Evolutionary conservation across 139 green algal species (phyloP).

Genomic region (Diplosphaera chodatii): DNA sequence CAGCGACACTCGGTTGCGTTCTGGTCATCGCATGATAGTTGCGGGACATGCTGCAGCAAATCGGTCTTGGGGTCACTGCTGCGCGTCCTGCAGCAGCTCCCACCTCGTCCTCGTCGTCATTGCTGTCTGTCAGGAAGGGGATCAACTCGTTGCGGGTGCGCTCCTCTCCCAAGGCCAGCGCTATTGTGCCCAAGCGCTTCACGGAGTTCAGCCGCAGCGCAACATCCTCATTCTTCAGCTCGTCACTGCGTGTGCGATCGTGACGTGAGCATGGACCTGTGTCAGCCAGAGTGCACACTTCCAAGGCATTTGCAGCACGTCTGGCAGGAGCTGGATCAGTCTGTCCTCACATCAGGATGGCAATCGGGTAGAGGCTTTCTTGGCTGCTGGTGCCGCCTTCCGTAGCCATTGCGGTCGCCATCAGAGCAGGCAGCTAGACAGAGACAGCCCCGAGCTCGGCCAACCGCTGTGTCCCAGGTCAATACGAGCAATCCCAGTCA

Average conservation of each 20-base stretch:
- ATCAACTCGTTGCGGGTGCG: conserved; percentile 91
- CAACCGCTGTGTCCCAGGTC: too few relatives aligned
- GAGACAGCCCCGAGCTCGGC: too few relatives aligned
- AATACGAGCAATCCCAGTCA: too few relatives aligned
- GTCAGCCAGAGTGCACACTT: not conserved
- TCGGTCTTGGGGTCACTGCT: too few relatives aligned
- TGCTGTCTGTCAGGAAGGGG: conserved; percentile 94
- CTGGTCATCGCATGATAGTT: too few relatives aligned
- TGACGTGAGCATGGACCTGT: not conserved
- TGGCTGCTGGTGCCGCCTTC: not conserved
- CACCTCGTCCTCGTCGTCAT: conserved; percentile 94
- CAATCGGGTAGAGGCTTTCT: conserved; percentile 71
- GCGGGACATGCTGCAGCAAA: too few relatives aligned
- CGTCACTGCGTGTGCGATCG: conserved; percentile 63
- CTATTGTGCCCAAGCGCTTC: conserved; percentile 84
- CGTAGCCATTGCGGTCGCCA: too few relatives aligned
- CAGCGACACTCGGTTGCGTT: too few relatives aligned
- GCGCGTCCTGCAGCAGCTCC: too few relatives aligned
- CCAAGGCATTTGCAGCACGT: not conserved
- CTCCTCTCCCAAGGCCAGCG: conserved; percentile 88
- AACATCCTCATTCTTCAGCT: conserved; percentile 93
- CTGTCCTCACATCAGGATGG: conserved; percentile 71
- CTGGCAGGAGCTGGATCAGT: not conserved
- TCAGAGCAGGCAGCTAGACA: too few relatives aligned
- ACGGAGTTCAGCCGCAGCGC: conserved; percentile 89